Percentiles rank a stretch among this genome's conserved stretches.
phyloP scores from a whole-genome alignment of 129 eudicot genomes.

The Mikania micrantha region DNA sequence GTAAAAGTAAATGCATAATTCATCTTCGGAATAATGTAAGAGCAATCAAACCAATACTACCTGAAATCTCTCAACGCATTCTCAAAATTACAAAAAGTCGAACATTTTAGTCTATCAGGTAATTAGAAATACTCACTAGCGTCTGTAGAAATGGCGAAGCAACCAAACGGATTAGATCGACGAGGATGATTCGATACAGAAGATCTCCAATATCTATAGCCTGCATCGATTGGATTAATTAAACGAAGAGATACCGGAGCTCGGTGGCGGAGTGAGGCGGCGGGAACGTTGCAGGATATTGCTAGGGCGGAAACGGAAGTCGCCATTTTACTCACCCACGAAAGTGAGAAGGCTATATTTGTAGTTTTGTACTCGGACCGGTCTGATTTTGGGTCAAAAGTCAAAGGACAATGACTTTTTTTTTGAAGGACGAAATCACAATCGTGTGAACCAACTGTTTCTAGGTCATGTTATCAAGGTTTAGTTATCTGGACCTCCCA shows the following conservation, averaged over 20 bases:
- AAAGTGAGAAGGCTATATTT: neutral
- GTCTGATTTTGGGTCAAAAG: neutral
- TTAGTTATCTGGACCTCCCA: too few species aligned
- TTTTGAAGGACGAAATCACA: too few species aligned
- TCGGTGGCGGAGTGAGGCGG: conserved; percentile 38
- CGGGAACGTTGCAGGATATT: conserved; percentile 32
- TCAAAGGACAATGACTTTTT: too few species aligned
- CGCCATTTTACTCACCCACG: conserved; percentile 35
- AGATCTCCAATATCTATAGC: conserved; percentile 32
- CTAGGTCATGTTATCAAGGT: too few species aligned
- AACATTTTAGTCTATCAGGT: neutral
- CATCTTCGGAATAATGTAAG: neutral
- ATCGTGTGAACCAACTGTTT: too few species aligned
- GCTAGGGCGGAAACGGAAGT: conserved; percentile 40
- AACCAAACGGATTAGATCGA: conserved; percentile 48
- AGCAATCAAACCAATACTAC: neutral
- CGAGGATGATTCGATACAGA: conserved; percentile 16
- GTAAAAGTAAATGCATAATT: neutral
- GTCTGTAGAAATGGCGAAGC: conserved; percentile 44
- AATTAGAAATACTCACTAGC: conserved; percentile 23
- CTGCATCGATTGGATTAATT: conserved; percentile 32
- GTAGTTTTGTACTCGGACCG: neutral
- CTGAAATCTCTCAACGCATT: neutral
- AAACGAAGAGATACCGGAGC: conserved; percentile 33
- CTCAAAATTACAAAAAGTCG: neutral